A percentile compares a stretch with the other conserved stretches of the same genome.
Conservation (phyloP, 768 basidiomycete species). For the Tricholoma sp. region DNA sequence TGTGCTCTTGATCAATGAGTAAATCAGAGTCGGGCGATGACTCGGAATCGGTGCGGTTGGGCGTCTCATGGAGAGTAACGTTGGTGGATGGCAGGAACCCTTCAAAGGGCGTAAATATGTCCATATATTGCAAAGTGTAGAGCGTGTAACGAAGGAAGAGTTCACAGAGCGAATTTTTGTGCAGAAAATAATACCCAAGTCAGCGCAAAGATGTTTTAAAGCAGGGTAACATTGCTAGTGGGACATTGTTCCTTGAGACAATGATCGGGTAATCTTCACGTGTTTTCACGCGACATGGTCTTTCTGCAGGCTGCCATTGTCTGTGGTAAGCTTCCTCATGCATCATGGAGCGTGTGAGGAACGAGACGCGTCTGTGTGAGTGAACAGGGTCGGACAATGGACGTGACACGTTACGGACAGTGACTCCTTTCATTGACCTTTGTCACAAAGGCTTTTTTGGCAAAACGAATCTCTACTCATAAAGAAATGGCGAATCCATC, state of each 20-base stretch:
- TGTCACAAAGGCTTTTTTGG: not conserved
- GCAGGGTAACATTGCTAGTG: too few species aligned
- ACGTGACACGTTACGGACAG: not conserved
- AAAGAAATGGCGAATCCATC: not conserved
- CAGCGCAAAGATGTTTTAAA: too few species aligned
- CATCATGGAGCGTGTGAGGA: not conserved
- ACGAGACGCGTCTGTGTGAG: not conserved
- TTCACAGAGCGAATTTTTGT: conserved; percentile 40
- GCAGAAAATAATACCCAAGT: conserved; percentile 31
- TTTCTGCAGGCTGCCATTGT: not conserved
- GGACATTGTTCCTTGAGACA: not conserved
- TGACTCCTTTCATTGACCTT: not conserved
- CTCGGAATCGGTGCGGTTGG: not conserved
- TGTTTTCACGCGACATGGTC: not conserved
- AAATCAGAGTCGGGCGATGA: not conserved
- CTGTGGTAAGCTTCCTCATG: too few species aligned
- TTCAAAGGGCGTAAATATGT: not conserved
- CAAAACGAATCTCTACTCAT: not conserved
- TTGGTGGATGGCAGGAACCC: too few species aligned
- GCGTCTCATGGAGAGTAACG: not conserved
- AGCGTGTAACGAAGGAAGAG: not conserved
- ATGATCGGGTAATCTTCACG: not conserved
- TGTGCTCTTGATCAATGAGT: not conserved
- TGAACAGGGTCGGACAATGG: not conserved
- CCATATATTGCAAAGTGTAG: not conserved